Conservation (phyloP, 495 filamentous ascomycete genomes). For the Talaromyces wortmannii region DNA sequence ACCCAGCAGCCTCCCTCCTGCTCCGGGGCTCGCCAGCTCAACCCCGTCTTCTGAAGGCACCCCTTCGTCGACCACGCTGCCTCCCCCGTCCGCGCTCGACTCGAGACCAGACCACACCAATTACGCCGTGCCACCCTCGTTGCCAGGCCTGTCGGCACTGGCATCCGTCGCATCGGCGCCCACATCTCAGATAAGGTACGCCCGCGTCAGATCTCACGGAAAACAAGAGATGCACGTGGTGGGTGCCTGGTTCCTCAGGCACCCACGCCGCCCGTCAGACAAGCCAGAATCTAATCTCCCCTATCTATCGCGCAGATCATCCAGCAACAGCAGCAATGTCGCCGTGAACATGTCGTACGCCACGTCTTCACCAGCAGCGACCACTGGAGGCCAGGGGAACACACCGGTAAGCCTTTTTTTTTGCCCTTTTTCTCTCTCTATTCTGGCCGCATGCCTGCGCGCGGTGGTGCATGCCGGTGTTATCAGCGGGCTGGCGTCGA, state of each 20-base stretch:
- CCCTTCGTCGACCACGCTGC: conserved; percentile 12
- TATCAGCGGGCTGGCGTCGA: background rate
- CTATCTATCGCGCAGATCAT: conserved; percentile 29
- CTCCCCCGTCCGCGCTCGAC: background rate
- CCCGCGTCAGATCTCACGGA: conserved; percentile 14
- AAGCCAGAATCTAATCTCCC: background rate
- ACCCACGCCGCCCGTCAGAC: background rate
- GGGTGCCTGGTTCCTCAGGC: conserved; percentile 1
- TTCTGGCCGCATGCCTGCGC: background rate
- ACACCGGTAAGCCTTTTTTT: conserved; percentile 48
- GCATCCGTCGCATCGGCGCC: conserved; percentile 55
- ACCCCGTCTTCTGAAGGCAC: background rate
- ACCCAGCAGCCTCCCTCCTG: conserved; percentile 1
- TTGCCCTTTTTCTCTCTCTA: background rate
- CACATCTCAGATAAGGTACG: conserved; percentile 61
- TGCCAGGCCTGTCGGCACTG: conserved; percentile 56
- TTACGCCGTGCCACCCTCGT: conserved; percentile 31
- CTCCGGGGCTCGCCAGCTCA: conserved; percentile 1
- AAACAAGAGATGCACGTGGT: background rate
- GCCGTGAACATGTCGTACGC: conserved; percentile 50
- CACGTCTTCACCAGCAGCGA: conserved; percentile 61
- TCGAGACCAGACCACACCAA: conserved; percentile 10
- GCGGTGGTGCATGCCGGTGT: conserved; percentile 6
- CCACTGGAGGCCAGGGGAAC: conserved; percentile 58
- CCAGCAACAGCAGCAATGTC: conserved; percentile 30